These are phyloP conservation scores for Xylaria intraflava DNA, from an alignment of 495 filamentous ascomycete species.

Conservation along the genomic window DNA sequence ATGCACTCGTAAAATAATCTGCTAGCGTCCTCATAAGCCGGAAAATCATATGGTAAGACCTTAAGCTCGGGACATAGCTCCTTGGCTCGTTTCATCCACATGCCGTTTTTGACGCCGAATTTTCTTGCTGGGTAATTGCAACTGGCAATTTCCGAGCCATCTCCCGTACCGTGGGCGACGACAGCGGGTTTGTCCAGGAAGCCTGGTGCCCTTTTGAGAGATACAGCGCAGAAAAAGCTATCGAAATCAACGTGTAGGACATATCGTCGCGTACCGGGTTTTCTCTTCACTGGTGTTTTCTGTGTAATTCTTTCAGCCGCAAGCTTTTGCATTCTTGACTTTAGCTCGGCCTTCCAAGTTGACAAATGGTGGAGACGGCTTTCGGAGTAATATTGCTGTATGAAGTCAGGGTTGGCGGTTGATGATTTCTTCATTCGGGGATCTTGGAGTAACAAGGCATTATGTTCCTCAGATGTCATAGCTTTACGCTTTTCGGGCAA, in stretches of 20 bases:
- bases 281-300: slow-evolving; percentile 33
- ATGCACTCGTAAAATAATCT: slow-evolving; percentile 79
- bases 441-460: slow-evolving; percentile 70
- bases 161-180: slow-evolving; percentile 78
- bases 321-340: slow-evolving; percentile 73
- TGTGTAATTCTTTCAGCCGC: slow-evolving; percentile 52
- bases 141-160: slow-evolving; percentile 89
- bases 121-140: slow-evolving; percentile 89
- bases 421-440: slow-evolving; percentile 78
- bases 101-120: slow-evolving; percentile 88
- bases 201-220: slow-evolving; percentile 67
- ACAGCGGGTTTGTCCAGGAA: slow-evolving; percentile 76
- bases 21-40: slow-evolving; percentile 89
- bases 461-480: slow-evolving; percentile 87
- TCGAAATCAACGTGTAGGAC: slow-evolving; percentile 97
- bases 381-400: slow-evolving; percentile 90
- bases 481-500: slow-evolving; percentile 27
- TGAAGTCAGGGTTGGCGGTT: slow-evolving; percentile 81
- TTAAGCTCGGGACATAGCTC: slow-evolving; percentile 80
- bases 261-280: slow-evolving; percentile 64
- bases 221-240: slow-evolving; percentile 94
- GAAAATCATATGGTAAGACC: slow-evolving; percentile 87
- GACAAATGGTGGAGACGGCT: slow-evolving; percentile 92
- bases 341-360: slow-evolving; percentile 90
- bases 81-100: slow-evolving; percentile 94